phyloP scores from a whole-genome alignment of 805 yeast genomes.

The Ogataea sp. region DNA sequence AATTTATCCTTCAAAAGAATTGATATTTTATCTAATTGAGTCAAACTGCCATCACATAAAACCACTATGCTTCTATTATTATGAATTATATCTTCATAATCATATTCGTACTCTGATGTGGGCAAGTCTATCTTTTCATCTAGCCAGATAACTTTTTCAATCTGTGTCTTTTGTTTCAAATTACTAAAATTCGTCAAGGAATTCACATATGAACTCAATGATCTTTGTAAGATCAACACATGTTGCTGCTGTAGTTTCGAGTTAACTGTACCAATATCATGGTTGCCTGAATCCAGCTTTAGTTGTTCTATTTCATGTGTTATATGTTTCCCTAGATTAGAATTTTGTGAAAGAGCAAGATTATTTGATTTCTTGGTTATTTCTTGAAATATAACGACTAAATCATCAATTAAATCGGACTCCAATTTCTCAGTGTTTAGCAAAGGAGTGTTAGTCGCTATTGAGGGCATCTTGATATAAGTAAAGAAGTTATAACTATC shows the following conservation, averaged over 20 bases:
- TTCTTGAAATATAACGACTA: conserved; percentile 9
- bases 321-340: background rate
- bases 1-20: conserved; percentile 9
- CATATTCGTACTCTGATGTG: conserved; percentile 3
- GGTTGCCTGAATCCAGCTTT: background rate
- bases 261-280: background rate
- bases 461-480: background rate
- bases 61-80: conserved; percentile 16
- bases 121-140: conserved; percentile 8
- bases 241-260: conserved; percentile 10
- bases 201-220: conserved; percentile 17
- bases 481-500: too few species aligned
- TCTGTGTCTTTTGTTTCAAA: conserved; percentile 16
- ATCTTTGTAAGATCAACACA: conserved; percentile 16
- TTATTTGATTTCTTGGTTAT: background rate
- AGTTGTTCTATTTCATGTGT: background rate
- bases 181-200: conserved; percentile 19
- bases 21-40: conserved; percentile 6
- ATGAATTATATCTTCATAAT: conserved; percentile 11
- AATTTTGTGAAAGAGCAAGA: background rate
- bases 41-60: conserved; percentile 10
- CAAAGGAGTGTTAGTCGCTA: background rate
- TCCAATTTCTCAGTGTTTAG: conserved; percentile 9
- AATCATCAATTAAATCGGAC: conserved; percentile 7
- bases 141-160: conserved; percentile 22